Evolutionary conservation across 140 eudicot genomes (phyloP).

Genomic region (Ambrosia hybrid): DNA sequence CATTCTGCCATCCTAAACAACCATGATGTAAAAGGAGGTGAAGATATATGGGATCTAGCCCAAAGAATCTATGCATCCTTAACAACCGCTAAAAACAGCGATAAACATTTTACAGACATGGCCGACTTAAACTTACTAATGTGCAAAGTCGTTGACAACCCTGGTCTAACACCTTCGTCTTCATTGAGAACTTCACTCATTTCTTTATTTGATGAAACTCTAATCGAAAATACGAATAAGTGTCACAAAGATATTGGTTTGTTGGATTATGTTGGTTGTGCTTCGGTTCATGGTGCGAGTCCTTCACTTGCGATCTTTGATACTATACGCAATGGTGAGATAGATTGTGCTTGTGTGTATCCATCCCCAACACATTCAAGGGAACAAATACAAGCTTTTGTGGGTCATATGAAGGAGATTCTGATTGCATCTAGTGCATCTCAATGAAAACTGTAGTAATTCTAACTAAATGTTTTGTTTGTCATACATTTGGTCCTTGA

Average conservation of each 20-base stretch:
- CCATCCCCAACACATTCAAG: no score
- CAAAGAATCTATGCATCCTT: constrained; percentile 49
- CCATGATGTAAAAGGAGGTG: constrained; percentile 74
- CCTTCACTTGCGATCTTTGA: constrained; percentile 84
- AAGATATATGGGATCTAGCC: constrained; percentile 79
- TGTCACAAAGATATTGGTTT: constrained; percentile 48
- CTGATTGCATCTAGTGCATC: constrained; percentile 36
- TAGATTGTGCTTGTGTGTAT: constrained; percentile 76
- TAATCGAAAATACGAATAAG: constrained; percentile 39
- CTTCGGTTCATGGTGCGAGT: constrained; percentile 42
- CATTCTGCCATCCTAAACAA: constrained; percentile 80
- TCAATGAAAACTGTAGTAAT: constrained; percentile 28
- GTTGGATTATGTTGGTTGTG: constrained; percentile 56
- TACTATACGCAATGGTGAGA: constrained; percentile 57
- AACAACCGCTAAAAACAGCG: constrained; percentile 55
- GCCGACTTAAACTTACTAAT: constrained; percentile 85
- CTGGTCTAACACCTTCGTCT: constrained; percentile 80
- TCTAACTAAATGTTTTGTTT: constrained; percentile 11
- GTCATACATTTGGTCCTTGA: constrained; percentile 8
- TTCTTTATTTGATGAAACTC: constrained; percentile 79
- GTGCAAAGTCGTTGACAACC: constrained; percentile 92
- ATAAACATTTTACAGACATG: constrained; percentile 29
- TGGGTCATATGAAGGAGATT: constrained; percentile 60
- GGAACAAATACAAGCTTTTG: constrained; percentile 42
- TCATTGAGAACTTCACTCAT: constrained; percentile 77